Conservation (phyloP, 2,329 filamentous ascomycete genomes). For the Talaromyces sp. region DNA sequence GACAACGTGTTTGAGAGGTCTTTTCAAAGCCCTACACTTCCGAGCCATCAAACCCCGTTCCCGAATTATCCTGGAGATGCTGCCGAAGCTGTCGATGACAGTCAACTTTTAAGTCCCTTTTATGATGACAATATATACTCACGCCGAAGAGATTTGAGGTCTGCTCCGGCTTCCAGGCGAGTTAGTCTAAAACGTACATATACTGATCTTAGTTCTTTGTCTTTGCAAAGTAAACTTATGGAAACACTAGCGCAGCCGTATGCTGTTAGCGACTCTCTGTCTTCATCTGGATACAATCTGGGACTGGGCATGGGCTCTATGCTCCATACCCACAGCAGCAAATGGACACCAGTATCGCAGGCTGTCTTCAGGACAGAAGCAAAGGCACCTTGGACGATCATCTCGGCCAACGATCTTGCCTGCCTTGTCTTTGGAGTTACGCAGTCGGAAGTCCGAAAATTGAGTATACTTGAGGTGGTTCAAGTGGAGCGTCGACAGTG, state of each 20-base stretch:
- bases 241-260: constrained; percentile 85
- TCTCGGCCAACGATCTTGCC: constrained; percentile 92
- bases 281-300: constrained; percentile 35
- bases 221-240: constrained; percentile 76
- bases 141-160: constrained; percentile 33
- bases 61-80: constrained; percentile 21
- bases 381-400: constrained; percentile 87
- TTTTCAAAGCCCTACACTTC: constrained; percentile 52
- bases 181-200: constrained; percentile 78
- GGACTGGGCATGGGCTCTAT: constrained; percentile 48
- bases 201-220: constrained; percentile 74
- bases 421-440: constrained; percentile 99
- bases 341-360: constrained; percentile 87
- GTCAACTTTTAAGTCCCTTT: constrained; percentile 29
- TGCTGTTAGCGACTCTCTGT: constrained; percentile 51
- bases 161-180: constrained; percentile 56
- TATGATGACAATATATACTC: constrained; percentile 30
- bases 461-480: constrained; percentile 93
- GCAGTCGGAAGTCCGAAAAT: constrained; percentile 87
- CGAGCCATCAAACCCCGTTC: constrained; percentile 23
- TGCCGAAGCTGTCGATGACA: constrained; percentile 21
- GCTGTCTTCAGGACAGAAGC: constrained; percentile 97
- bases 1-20: constrained; percentile 83
- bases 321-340: constrained; percentile 82
- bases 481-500: constrained; percentile 83